Conservation (phyloP, 2,329 filamentous ascomycete genomes). For the Celoporthe dispersa region DNA sequence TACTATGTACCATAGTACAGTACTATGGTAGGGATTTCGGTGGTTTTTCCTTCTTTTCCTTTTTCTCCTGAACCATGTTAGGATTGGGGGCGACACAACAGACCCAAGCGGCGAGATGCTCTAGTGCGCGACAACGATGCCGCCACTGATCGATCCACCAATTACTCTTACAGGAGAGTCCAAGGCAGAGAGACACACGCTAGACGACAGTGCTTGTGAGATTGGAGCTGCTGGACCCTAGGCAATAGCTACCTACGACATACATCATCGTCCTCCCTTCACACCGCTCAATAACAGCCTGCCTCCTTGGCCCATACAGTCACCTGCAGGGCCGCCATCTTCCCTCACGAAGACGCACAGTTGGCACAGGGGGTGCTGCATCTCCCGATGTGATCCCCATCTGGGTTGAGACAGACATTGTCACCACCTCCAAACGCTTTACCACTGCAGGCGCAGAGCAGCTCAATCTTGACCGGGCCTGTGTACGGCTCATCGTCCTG, state of each 20-base stretch:
- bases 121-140: too few relatives aligned
- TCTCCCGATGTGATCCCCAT: conserved; percentile 27
- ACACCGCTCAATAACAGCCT: background rate
- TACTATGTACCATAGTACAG: too few relatives aligned
- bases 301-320: background rate
- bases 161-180: too few relatives aligned
- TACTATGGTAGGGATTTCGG: too few relatives aligned
- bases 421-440: conserved; percentile 15
- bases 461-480: conserved; percentile 28
- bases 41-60: too few relatives aligned
- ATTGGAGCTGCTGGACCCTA: background rate
- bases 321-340: background rate
- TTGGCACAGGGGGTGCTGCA: conserved; percentile 27
- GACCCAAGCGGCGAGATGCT: too few relatives aligned
- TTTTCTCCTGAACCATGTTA: too few relatives aligned
- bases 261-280: background rate
- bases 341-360: background rate
- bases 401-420: conserved; percentile 28
- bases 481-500: conserved; percentile 23
- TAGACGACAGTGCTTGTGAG: background rate
- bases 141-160: too few relatives aligned
- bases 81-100: too few relatives aligned
- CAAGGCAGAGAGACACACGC: too few relatives aligned
- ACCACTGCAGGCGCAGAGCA: conserved; percentile 29
- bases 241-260: background rate